Percentiles rank a stretch among this genome's conserved stretches.
These are phyloP conservation scores for Taiwanofungus camphoratus DNA, from an alignment of 1,284 basidiomycete genomes.

Conservation along the genomic window DNA sequence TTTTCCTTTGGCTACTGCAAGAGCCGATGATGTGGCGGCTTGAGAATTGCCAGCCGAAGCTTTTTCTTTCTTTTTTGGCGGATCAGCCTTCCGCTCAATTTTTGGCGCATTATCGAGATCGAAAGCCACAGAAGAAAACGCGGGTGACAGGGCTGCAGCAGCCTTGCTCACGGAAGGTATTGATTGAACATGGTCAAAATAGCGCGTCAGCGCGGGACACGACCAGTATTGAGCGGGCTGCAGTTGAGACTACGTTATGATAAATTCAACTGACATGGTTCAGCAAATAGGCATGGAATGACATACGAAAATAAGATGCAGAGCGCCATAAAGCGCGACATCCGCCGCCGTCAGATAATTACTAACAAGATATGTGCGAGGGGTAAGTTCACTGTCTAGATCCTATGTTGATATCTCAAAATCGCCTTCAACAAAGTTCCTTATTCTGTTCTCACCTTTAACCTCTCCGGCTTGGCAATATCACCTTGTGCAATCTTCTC, in stretches of 20 bases:
- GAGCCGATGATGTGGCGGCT: slow-evolving; percentile 16
- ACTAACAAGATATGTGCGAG: slow-evolving; percentile 77
- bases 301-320: slow-evolving; percentile 76
- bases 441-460: slow-evolving; percentile 39
- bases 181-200: slow-evolving; percentile 90
- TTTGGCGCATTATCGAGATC: slow-evolving; percentile 74
- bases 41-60: slow-evolving; percentile 34
- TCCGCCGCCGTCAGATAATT: slow-evolving; percentile 85
- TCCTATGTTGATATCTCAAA: slow-evolving; percentile 39
- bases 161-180: slow-evolving; percentile 52
- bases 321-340: slow-evolving; percentile 75
- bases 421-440: background rate
- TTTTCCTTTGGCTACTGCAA: slow-evolving; percentile 22
- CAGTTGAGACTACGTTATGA: slow-evolving; percentile 49
- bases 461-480: slow-evolving; percentile 38
- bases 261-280: background rate
- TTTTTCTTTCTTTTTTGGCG: slow-evolving; percentile 82
- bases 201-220: slow-evolving; percentile 80
- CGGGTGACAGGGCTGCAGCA: slow-evolving; percentile 46
- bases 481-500: slow-evolving; percentile 54
- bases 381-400: slow-evolving; percentile 66
- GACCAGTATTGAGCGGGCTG: slow-evolving; percentile 65
- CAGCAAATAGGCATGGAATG: background rate
- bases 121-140: slow-evolving; percentile 60
- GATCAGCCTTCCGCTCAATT: slow-evolving; percentile 65